These are phyloP conservation scores for Stromatinia cepivora DNA, from an alignment of 2,329 filamentous ascomycete genomes.

Conservation along the genomic window DNA sequence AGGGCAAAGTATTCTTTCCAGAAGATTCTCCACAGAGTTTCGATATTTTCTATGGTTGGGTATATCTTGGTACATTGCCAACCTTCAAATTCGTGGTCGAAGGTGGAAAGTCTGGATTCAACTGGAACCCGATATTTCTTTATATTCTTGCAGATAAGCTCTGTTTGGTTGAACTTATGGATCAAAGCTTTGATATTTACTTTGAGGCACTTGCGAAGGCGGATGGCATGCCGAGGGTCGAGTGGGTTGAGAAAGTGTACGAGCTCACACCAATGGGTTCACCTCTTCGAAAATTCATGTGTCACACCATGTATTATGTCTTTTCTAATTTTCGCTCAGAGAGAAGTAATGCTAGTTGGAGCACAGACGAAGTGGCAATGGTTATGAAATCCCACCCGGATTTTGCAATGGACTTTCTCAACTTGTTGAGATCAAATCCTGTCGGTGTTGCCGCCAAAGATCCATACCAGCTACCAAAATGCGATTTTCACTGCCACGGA, in stretches of 20 bases:
- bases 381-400: background rate
- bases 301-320: background rate
- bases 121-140: background rate
- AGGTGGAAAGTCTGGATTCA: background rate
- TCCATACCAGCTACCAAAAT: background rate
- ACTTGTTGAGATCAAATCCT: background rate
- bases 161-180: background rate
- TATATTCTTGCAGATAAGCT: constrained; percentile 16
- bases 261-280: background rate
- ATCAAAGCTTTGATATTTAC: background rate
- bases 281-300: background rate
- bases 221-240: accelerated
- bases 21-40: constrained; percentile 26
- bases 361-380: background rate
- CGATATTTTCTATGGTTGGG: constrained; percentile 24
- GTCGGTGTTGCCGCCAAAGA: background rate
- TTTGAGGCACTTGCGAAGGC: background rate
- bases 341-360: accelerated
- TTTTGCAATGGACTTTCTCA: background rate
- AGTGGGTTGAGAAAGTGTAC: background rate
- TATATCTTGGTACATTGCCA: constrained; percentile 17
- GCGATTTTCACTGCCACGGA: background rate
- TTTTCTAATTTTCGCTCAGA: background rate
- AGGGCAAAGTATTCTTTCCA: constrained; percentile 20
- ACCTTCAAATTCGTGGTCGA: background rate